Evolutionary conservation across 2,329 filamentous ascomycete genomes (phyloP), one percentile per base, ranked within the genome.

Genomic region (Botryotinia calthae): DNA sequence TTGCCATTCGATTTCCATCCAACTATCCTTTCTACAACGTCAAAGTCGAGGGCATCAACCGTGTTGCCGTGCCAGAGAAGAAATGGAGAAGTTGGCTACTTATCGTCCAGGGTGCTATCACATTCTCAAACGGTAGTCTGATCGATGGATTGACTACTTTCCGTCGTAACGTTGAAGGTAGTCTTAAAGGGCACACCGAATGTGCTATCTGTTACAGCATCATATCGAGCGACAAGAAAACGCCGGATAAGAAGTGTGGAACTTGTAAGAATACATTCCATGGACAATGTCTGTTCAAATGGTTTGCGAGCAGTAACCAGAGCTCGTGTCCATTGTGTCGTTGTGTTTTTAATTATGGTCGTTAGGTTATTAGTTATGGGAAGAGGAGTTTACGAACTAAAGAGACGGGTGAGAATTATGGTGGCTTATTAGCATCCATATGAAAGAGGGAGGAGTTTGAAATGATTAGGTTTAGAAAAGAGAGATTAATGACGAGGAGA

Each of bases 181-280:
- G 93, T 6, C 87, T 99, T 76, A 96, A 97, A 84, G 96, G 95
- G 51, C 95, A 98, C 82, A 93, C 88, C 31, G 96, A 99, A 82
- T 99, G 96, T 80, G 94, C 96, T 16, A 98, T 98, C 80, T 98
- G 95, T 85, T 98, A 98, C 84, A 94, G 91, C 74, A 94, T 99
- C 80, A 93, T 99, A 76, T 93, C 93, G 28, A 89, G 89, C 12
- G 95, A 98, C 81, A 93, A 93, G 85, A 92, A 92, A 82, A 89
- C 97, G 81, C 96, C 96, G 0, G 95, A 96, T 81, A 98, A 98
- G 86, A 87, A 89, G 71, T 99, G 96, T 82, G 86, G 88, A 64
- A 98, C 95, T 1, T 99, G 96, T 86, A 95, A 94, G 85, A 95
- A 99, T 82, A 85, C 93, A 70, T 99, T 98, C 85, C 96, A 99